phyloP scores from a whole-genome alignment of 345 rosid species.

The Draba incana region DNA sequence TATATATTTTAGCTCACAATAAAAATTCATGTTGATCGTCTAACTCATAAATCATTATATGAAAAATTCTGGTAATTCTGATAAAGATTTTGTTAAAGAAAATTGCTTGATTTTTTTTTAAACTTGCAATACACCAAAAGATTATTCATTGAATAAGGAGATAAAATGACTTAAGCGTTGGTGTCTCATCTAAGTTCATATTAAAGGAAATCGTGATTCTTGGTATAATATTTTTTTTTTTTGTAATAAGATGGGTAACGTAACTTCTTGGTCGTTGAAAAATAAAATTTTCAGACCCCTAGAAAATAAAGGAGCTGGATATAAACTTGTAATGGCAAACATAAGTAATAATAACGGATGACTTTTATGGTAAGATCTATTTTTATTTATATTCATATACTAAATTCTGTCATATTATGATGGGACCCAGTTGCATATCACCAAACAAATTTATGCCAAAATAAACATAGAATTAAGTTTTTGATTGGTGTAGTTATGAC shows the following conservation, averaged over 20 bases:
- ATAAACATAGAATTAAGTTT: slow-evolving; percentile 33
- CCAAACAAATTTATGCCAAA: slow-evolving; percentile 33
- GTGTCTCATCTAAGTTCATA: too few species aligned
- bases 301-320: slow-evolving; percentile 27
- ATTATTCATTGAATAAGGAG: too few species aligned
- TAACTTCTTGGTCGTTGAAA: slow-evolving; percentile 31
- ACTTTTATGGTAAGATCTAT: slow-evolving; percentile 50
- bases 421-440: slow-evolving; percentile 45
- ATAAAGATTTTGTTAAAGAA: too few species aligned
- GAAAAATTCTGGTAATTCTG: too few species aligned
- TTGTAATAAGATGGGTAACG: slow-evolving; percentile 11
- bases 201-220: too few species aligned
- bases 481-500: slow-evolving; percentile 47
- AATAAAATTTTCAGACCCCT: slow-evolving; percentile 1
- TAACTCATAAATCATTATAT: too few species aligned
- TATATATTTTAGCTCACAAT: too few species aligned
- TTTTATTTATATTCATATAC: neutral
- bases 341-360: slow-evolving; percentile 53
- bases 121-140: too few species aligned
- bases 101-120: too few species aligned
- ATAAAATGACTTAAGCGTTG: too few species aligned
- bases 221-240: too few species aligned
- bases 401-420: slow-evolving; percentile 27
- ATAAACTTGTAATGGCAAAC: slow-evolving; percentile 64
- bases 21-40: too few species aligned